These are phyloP conservation scores for Colletotrichum zoysiae DNA, from an alignment of 2,329 filamentous ascomycete genomes.

Conservation along the genomic window DNA sequence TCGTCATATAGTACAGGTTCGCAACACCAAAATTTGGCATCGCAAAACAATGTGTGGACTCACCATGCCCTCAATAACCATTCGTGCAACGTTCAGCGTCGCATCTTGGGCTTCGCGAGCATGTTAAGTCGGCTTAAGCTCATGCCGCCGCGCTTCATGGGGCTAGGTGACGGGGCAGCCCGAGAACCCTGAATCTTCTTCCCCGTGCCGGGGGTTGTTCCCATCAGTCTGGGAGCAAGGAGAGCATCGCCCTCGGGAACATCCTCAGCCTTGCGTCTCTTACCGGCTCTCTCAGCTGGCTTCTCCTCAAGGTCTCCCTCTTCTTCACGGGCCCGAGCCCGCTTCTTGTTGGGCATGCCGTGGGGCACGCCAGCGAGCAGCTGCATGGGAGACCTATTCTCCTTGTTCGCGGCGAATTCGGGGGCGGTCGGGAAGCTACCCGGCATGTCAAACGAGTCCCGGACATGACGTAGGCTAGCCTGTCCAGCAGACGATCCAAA, in stretches of 20 bases:
- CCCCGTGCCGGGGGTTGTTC: conserved; percentile 50
- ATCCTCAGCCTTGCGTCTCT: conserved; percentile 68
- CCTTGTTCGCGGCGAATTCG: conserved; percentile 62
- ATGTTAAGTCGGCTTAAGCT: conserved; percentile 72
- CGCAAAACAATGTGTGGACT: not conserved
- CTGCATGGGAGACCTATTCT: conserved; percentile 61
- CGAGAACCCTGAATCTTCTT: conserved; percentile 53
- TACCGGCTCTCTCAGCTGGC: conserved; percentile 64
- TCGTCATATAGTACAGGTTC: conserved; percentile 37
- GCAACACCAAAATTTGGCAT: not conserved
- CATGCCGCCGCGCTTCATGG: conserved; percentile 63
- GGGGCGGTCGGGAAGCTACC: conserved; percentile 63
- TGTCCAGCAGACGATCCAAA: conserved; percentile 72
- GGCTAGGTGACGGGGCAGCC: conserved; percentile 51
- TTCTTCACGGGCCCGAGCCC: conserved; percentile 68
- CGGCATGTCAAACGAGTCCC: conserved; percentile 66
- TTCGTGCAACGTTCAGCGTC: conserved; percentile 53
- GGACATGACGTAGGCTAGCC: conserved; percentile 71
- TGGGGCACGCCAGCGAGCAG: conserved; percentile 65
- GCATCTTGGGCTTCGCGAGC: conserved; percentile 71
- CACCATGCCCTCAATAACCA: not conserved
- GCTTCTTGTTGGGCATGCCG: conserved; percentile 76
- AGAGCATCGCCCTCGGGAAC: conserved; percentile 66
- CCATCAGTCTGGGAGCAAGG: conserved; percentile 61
- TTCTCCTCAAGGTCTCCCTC: conserved; percentile 71